Percentiles rank a stretch among this genome's conserved stretches.
phyloP scores from a whole-genome alignment of 306 rosid genomes.

The Trifolium pratense region DNA sequence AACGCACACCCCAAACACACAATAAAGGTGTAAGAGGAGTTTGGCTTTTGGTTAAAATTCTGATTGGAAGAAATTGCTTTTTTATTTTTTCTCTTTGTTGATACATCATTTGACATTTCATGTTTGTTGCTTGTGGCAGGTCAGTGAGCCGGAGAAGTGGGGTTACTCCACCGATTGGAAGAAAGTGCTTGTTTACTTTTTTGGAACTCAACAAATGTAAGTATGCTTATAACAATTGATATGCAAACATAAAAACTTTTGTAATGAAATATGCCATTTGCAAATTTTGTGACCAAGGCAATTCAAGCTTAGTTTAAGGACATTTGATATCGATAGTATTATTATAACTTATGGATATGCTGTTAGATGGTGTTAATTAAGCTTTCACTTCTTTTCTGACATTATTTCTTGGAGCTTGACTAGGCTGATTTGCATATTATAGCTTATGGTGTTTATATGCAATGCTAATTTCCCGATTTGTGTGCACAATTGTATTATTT shows the following conservation, averaged over 20 bases:
- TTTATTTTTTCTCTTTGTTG: too few relatives aligned
- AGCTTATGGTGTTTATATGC: slow-evolving; percentile 16
- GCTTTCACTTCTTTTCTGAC: too few relatives aligned
- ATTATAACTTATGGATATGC: slow-evolving; percentile 3
- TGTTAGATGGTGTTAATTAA: background rate
- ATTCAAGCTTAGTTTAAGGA: slow-evolving; percentile 19
- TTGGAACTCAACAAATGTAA: slow-evolving; percentile 98
- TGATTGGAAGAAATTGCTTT: background rate
- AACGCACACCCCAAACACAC: background rate
- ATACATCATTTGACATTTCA: slow-evolving; percentile 32
- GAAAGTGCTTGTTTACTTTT: slow-evolving; percentile 91
- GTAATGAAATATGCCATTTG: slow-evolving; percentile 19
- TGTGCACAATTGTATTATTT: background rate
- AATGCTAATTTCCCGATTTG: slow-evolving; percentile 10
- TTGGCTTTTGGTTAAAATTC: background rate
- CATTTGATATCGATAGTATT: slow-evolving; percentile 15
- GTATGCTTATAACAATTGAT: slow-evolving; percentile 37
- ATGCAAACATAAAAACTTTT: background rate
- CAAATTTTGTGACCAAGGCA: slow-evolving; percentile 23
- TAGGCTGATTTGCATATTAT: slow-evolving; percentile 3
- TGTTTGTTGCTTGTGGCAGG: slow-evolving; percentile 66
- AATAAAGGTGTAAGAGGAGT: background rate
- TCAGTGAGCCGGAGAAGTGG: slow-evolving; percentile 95
- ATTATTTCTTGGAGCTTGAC: too few relatives aligned
- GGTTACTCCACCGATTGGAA: slow-evolving; percentile 88